Base-by-base conservation (phyloP, 2,329 filamentous ascomycete species). In the Fusarium chlamydosporum region DNA sequence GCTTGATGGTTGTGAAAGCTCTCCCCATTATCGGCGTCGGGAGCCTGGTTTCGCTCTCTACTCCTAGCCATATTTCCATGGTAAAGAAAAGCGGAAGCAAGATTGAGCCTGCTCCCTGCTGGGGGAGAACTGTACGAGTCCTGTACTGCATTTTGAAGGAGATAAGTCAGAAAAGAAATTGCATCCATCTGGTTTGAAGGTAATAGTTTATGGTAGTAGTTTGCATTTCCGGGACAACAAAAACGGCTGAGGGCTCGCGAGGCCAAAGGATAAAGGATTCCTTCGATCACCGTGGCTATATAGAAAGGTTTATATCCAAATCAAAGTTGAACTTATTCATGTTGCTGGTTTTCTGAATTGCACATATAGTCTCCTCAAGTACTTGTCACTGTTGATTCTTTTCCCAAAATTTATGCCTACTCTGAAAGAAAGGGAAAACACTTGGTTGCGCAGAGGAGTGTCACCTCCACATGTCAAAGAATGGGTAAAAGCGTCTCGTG, bases 161-260 rank as follows among this genome's bases (percentile, higher is more conserved):
- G 50, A 51, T 43, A 56, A 33, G 55, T 43, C 51, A 51, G 46
- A 52, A 59, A 56, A 61, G 29, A 66, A 38, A 58, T 58, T 70
- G 66, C 47, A 48, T 67, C 48, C 40, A 67, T 37, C 46, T 51
- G 41, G 34, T 51, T 57, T 48, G 33, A 41, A 61, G 18, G 29
- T 29, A 57, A 61, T 42, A 51, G 46, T 60, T 56, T 59, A 46
- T 20, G 60, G 42, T 62, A 55, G 33, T 64, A 60, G 26, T 45
- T 54, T 56, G 43, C 52, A 68, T 68, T 71, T 48, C 55, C 41
- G 27, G 54, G 59, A 56, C 20, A 41, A 23, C 29, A 43, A 58
- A 68, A 51, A 43, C 7, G 55, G 54, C 34, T 42, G 48, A 53
- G 65, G 43, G 50, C 48, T 41, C 53, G 40, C 51, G 45, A 53